A percentile compares a stretch with the other conserved stretches of the same genome.
These are phyloP conservation scores for Polychaeton citri DNA, from an alignment of 2,329 filamentous ascomycete genomes.

Conservation along the genomic window DNA sequence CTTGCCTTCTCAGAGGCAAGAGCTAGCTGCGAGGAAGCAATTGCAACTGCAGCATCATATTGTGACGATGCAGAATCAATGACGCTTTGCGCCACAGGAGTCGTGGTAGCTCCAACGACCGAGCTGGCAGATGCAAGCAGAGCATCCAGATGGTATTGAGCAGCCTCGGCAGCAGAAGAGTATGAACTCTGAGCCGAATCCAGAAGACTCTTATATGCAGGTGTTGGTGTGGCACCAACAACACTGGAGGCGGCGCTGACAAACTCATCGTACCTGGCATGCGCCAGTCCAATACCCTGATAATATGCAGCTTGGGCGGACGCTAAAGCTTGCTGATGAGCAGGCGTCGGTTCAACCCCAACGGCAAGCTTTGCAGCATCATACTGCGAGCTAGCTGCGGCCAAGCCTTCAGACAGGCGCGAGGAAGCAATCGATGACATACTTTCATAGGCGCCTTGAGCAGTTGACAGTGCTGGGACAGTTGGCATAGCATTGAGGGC, in stretches of 20 bases:
- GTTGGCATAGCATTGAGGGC: slow-evolving; percentile 38
- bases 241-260: slow-evolving; percentile 57
- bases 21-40: slow-evolving; percentile 30
- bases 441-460: slow-evolving; percentile 38
- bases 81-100: slow-evolving; percentile 14
- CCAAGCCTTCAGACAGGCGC: slow-evolving; percentile 55
- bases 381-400: slow-evolving; percentile 58
- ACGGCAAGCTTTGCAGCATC: slow-evolving; percentile 53
- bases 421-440: slow-evolving; percentile 57
- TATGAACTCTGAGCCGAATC: slow-evolving; percentile 41
- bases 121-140: slow-evolving; percentile 12
- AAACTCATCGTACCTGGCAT: slow-evolving; percentile 67
- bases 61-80: slow-evolving; percentile 17
- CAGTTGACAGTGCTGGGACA: slow-evolving; percentile 10
- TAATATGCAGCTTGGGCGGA: slow-evolving; percentile 58
- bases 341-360: slow-evolving; percentile 47
- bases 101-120: slow-evolving; percentile 10
- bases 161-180: slow-evolving; percentile 19
- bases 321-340: slow-evolving; percentile 42
- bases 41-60: slow-evolving; percentile 17
- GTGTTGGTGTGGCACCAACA: slow-evolving; percentile 53
- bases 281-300: slow-evolving; percentile 62
- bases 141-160: slow-evolving; percentile 15
- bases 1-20: slow-evolving; percentile 34
- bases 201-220: slow-evolving; percentile 55